Evolutionary conservation across 192 early-diverging fungal species (phyloP).

Genomic region (Coemansia sp.): DNA sequence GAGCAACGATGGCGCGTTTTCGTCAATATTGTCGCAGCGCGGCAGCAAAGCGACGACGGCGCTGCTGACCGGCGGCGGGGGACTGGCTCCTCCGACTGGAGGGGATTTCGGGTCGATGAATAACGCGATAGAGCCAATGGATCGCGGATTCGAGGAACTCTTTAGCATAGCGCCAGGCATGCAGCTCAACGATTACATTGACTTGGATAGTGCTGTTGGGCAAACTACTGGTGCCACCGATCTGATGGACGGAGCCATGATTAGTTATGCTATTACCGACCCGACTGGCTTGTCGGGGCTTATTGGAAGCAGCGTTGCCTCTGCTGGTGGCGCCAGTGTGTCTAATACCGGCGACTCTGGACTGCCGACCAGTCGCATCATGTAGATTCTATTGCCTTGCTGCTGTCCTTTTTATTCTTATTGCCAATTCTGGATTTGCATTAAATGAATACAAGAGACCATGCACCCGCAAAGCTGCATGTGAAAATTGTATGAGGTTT

Average conservation of each 20-base stretch:
- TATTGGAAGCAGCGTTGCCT: no score
- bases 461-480: no score
- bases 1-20: conserved; percentile 21
- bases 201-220: conserved; percentile 1
- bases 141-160: not conserved
- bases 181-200: conserved; percentile 8
- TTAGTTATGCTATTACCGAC: not conserved
- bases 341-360: not conserved
- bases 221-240: not conserved
- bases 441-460: no score
- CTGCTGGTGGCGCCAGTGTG: not conserved
- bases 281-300: not conserved
- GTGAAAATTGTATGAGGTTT: no score
- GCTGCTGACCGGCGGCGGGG: not conserved
- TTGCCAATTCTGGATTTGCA: no score
- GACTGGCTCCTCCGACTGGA: not conserved
- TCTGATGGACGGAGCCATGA: not conserved
- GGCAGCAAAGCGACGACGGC: conserved; percentile 11
- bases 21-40: conserved; percentile 24
- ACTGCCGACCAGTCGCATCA: no score
- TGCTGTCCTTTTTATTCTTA: no score
- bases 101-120: not conserved
- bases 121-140: not conserved
- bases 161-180: conserved; percentile 6
- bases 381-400: no score